Base-by-base conservation (phyloP, 176 grass and related monocot genomes). In the Tillandsia fasciculata region DNA sequence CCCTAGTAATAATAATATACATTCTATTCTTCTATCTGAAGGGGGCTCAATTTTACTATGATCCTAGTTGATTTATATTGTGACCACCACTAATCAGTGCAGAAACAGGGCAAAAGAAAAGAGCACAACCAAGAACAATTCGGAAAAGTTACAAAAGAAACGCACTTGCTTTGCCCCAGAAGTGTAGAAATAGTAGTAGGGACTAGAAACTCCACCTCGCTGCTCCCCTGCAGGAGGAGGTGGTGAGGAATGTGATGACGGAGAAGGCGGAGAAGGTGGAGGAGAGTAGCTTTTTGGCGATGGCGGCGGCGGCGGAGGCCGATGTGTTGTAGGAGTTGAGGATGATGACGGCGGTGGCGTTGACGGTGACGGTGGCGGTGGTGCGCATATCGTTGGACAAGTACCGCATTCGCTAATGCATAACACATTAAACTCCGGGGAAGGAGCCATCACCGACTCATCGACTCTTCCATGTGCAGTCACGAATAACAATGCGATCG, bases 151-250 rank as follows among this genome's bases (percentile, higher is more conserved):
- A 11, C 71, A 49, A 26, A 72, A 49, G 68, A 70, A 51, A n/a
- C 64, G 8, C 24, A 63, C 20, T 78, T 49, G 72, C 50, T 23
- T 50, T 33, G 83, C 69, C 26, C 75, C 70, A 3, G 90, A 86
- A 70, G 87, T 81, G 79, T 86, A 93, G 68, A 93, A 78, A 54
- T 93, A 93, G 70, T 93, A 93, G 65, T 93, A 93, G 6, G 77
- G 77, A 22, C 52, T 70, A 5, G 50, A 53, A 5, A 26, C 12
- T 64, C 69, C 69, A 53, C 71, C 63, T 65, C 53, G 67, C 8
- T 24, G 26, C 18, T 28, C 57, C 52, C 52, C 49, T 72, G 52
- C 28, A 10, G 76, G 76, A 9, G 76, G 59, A 51, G 57, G 52
- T 0, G 77, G 68, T 7, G 77, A 64, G 52, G 64, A 72, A 54